Evolutionary conservation across 208 protist species (phyloP), one percentile per base, ranked within the genome.

Genomic region (Acanthamoeba sp.): DNA sequence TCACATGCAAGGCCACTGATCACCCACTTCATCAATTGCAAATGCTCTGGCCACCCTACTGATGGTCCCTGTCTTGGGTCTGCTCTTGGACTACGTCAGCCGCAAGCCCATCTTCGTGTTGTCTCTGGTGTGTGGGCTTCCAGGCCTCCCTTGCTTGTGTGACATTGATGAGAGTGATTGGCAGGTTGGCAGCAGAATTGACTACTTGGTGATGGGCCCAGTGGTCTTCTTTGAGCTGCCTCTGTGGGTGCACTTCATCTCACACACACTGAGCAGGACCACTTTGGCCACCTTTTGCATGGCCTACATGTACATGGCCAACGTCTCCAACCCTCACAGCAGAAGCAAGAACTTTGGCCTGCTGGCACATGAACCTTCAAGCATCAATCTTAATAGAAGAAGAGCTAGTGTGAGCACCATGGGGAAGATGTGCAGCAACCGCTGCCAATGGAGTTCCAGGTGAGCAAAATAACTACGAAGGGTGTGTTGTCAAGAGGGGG

Each of bases 101-200:
- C 76, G 76, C 50, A 85, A 57, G 50, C 76, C 76, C n/a, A 22
- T 85, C 50, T 32, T 85, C 3, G n/a, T 85, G 27, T 10, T 85
- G 16, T 85, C 45, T 9, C 45, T 85, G 45, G 76, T 57, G 27
- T 22, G 76, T 22, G 22, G 12, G 12, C 40, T 69, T 82, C 34
- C 73, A 82, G 12, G 16, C 55, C 12, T 62, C 4, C 62, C 62
- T 66, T 7, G 59, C 59, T 50, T 50, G 45, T 12, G 45, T 50
- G 45, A 22, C 55, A 22, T 12, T 12, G 22, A 62, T 62, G 22
- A 22, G 55, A 62, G 55, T 62, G 22, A 62, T 62, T 12, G 55
- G n/a, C 62, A 69, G 62, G 27, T 69, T 7, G 62, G 62, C 10
- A 69, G 62, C 62, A 22, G 62, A 12, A 22, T 69, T 9, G 62